Percentiles rank a stretch among this genome's conserved stretches.
phyloP scores from a whole-genome alignment of 768 basidiomycete genomes.

The Gymnopilus dilepis region DNA sequence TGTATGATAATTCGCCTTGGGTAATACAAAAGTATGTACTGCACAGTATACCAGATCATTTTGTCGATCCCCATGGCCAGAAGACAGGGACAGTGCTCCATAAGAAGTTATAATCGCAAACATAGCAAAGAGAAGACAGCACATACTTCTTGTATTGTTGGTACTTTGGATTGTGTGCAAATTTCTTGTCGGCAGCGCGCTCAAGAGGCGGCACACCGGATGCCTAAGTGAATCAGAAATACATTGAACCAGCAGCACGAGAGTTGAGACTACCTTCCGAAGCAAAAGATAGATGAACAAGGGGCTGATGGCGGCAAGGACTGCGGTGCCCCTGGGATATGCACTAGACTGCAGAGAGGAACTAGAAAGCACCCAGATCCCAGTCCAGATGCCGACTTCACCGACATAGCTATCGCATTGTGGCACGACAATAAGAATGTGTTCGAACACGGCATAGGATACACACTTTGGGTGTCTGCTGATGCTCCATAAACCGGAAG shows the following conservation, averaged over 20 bases:
- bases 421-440: neutral
- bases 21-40: neutral
- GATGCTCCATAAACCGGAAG: slow-evolving; percentile 67
- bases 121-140: neutral
- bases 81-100: slow-evolving; percentile 48
- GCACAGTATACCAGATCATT: slow-evolving; percentile 9
- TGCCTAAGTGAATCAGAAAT: slow-evolving; percentile 36
- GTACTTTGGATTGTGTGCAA: slow-evolving; percentile 58
- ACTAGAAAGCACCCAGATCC: slow-evolving; percentile 64
- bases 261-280: slow-evolving; percentile 44
- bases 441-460: neutral
- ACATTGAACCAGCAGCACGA: neutral
- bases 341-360: slow-evolving; percentile 49
- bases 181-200: slow-evolving; percentile 58
- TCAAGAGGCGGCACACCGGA: slow-evolving; percentile 80
- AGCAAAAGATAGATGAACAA: slow-evolving; percentile 68
- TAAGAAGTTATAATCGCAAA: neutral
- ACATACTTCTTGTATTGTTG: slow-evolving; percentile 61
- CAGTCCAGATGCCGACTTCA: slow-evolving; percentile 73
- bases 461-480: slow-evolving; percentile 76
- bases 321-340: slow-evolving; percentile 50
- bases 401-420: slow-evolving; percentile 60
- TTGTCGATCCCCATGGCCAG: slow-evolving; percentile 48
- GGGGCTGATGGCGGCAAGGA: slow-evolving; percentile 60
- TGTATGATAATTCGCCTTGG: neutral